phyloP scores from a whole-genome alignment of 345 rosid species.

The Aurinia saxatilis region DNA sequence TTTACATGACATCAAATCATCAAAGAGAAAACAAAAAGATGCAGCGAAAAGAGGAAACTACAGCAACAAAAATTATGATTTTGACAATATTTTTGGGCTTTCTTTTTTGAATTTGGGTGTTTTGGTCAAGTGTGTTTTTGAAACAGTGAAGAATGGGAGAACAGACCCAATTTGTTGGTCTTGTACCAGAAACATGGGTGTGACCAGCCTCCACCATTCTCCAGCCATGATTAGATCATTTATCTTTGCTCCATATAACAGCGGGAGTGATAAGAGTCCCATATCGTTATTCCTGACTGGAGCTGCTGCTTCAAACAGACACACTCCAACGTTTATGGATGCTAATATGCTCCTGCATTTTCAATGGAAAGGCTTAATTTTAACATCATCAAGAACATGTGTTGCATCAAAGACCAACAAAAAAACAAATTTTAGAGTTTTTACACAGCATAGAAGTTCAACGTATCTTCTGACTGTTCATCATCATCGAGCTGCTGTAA shows the following conservation, averaged over 20 bases:
- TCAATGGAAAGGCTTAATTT: neutral
- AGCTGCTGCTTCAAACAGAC: constrained; percentile 72
- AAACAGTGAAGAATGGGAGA: constrained; percentile 44
- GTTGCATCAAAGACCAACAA: neutral
- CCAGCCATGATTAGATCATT: constrained; percentile 75
- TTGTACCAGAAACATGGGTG: constrained; percentile 99
- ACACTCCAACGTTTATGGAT: constrained; percentile 72
- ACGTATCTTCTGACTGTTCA: constrained; percentile 40
- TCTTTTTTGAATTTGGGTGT: neutral
- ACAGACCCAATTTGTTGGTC: constrained; percentile 78
- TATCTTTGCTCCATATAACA: constrained; percentile 81
- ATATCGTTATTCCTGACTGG: constrained; percentile 60
- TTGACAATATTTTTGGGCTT: neutral
- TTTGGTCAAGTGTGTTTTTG: neutral
- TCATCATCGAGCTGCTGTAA: constrained; percentile 17
- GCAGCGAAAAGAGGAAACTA: neutral
- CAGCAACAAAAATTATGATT: neutral
- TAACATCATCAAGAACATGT: neutral
- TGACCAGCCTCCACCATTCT: constrained; percentile 97
- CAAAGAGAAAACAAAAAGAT: neutral
- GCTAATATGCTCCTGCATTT: constrained; percentile 55
- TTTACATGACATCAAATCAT: neutral
- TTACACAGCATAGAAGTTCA: constrained; percentile 65
- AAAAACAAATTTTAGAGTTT: neutral
- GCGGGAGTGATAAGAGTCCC: constrained; percentile 62